Evolutionary conservation across 257 asterid genomes (phyloP).

Genomic region (Gentiana dahurica): DNA sequence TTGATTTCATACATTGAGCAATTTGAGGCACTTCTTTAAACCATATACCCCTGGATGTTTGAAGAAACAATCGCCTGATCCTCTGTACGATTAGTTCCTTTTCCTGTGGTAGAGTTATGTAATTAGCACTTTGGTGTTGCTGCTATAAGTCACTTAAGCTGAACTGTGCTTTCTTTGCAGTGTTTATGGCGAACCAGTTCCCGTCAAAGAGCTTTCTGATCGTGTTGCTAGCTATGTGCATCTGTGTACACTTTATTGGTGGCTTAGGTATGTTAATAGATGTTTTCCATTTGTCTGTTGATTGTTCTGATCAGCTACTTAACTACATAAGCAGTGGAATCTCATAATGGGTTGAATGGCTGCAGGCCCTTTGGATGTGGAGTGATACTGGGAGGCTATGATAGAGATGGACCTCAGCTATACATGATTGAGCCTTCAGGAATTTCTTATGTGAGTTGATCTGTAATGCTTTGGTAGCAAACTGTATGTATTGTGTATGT

Average conservation of each 20-base stretch:
- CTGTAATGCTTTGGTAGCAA: not conserved
- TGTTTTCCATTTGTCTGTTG: not conserved
- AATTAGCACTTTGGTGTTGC: too few relatives aligned
- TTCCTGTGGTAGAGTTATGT: too few relatives aligned
- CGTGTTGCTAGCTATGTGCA: slow-evolving; percentile 96
- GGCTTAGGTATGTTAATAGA: slow-evolving; percentile 66
- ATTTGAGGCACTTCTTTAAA: too few relatives aligned
- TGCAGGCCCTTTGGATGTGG: slow-evolving; percentile 93
- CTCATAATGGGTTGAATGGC: slow-evolving; percentile 5
- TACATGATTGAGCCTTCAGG: slow-evolving; percentile 95
- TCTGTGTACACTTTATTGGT: slow-evolving; percentile 92
- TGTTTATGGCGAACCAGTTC: slow-evolving; percentile 71
- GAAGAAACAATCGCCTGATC: too few relatives aligned
- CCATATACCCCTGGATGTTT: too few relatives aligned
- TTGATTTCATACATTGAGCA: too few relatives aligned
- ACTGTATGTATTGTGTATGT: not conserved
- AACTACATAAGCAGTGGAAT: slow-evolving; percentile 9
- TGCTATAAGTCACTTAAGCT: too few relatives aligned
- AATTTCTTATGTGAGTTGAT: slow-evolving; percentile 59
- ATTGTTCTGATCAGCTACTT: not conserved
- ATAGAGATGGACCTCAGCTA: slow-evolving; percentile 88
- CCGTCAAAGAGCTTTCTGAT: slow-evolving; percentile 82
- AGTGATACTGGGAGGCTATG: slow-evolving; percentile 86
- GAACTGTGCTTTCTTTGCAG: slow-evolving; percentile 24
- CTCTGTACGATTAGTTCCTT: too few relatives aligned